phyloP scores from a whole-genome alignment of 306 rosid species.

The Vachellia collinsii region DNA sequence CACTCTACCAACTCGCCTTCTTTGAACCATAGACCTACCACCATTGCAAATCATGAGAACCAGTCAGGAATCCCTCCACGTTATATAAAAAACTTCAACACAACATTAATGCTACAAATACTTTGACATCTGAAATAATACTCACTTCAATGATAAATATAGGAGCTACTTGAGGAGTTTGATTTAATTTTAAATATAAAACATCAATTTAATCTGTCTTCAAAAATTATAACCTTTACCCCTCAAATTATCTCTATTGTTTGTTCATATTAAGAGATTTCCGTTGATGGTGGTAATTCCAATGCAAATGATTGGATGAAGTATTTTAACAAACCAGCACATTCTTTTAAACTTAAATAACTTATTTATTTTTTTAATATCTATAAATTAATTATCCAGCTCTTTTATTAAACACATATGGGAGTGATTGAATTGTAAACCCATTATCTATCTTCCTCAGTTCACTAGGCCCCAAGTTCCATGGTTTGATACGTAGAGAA shows the following conservation, averaged over 20 bases:
- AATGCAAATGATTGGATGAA: not conserved
- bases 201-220: not conserved
- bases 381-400: too few relatives aligned
- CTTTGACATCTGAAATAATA: not conserved
- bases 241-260: not conserved
- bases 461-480: not conserved
- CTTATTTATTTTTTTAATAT: not conserved
- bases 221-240: too few relatives aligned
- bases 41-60: constrained; percentile 28
- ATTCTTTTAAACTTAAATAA: not conserved
- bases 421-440: not conserved
- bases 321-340: not conserved
- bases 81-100: constrained; percentile 7
- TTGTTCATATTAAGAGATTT: too few relatives aligned
- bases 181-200: not conserved
- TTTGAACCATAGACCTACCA: constrained; percentile 90
- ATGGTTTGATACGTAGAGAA: constrained; percentile 16
- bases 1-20: constrained; percentile 83
- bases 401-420: not conserved
- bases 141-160: not conserved
- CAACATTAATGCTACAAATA: not conserved
- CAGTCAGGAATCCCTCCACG: not conserved
- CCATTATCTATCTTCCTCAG: not conserved
- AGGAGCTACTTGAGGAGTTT: not conserved
- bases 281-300: not conserved